Conservation (phyloP, 176 grass and related monocot species). For the Triticum timopheevii region DNA sequence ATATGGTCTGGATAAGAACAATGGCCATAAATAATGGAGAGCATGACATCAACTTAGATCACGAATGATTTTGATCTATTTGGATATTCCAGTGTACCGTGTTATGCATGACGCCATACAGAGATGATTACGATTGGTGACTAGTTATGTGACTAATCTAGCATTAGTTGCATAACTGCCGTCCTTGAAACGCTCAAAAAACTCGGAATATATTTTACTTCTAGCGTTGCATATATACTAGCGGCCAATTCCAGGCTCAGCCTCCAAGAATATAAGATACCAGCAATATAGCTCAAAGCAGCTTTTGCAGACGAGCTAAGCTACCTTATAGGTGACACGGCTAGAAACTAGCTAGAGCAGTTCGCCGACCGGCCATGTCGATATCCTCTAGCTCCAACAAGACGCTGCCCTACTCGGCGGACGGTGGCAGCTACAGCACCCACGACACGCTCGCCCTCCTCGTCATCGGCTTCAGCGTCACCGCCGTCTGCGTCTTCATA, state of each 20-base stretch:
- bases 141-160: neutral
- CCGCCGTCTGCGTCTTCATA: slow-evolving; percentile 30
- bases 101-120: slow-evolving; percentile 29
- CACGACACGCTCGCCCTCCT: slow-evolving; percentile 46
- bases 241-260: neutral
- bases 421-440: slow-evolving; percentile 53
- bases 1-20: neutral
- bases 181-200: neutral
- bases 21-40: slow-evolving; percentile 16
- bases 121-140: neutral
- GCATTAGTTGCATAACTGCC: neutral
- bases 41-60: slow-evolving; percentile 34
- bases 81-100: neutral
- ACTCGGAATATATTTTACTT: neutral
- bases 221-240: slow-evolving; percentile 11
- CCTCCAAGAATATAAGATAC: neutral
- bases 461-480: slow-evolving; percentile 40
- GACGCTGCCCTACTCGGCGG: slow-evolving; percentile 41
- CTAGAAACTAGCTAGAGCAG: neutral
- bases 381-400: slow-evolving; percentile 33
- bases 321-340: neutral
- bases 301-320: neutral
- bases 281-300: neutral
- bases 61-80: slow-evolving; percentile 5
- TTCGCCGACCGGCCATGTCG: slow-evolving; percentile 22